Evolutionary conservation across 2,329 filamentous ascomycete genomes (phyloP), one percentile per base, ranked within the genome.

Genomic region (Paecilomyces dactylethromorphus): DNA sequence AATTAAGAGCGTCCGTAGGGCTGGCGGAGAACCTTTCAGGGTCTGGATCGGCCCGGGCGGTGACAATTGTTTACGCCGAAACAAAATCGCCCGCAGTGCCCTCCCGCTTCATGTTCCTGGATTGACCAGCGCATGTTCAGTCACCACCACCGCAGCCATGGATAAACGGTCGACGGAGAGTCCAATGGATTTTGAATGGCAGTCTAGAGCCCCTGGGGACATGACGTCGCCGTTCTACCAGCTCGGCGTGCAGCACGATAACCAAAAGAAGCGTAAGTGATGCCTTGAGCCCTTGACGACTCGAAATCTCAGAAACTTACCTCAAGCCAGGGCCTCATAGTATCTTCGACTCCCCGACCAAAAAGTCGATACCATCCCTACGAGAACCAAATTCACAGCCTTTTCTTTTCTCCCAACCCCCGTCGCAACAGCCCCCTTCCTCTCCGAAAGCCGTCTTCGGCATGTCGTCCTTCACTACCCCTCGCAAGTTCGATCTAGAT

Each of bases 151-250:
- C 52, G 57, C n/a, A 58, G 70, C 54, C 58, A 78, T 74, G 71
- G 69, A 74, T 33, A 72, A 68, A 60, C 69, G 76, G 54, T 69
- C 76, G 13, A 71, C 71, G 53, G 79, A 80, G 59, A 76, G 74
- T 69, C 78, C 78, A 21, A 81, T 81, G 79, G 79, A 81, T 70
- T 80, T 79, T 65, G 75, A 79, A 68, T 81, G 77, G 76, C 76
- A 80, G 65, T 72, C 70, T 15, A 69, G 70, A 53, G 75, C 74
- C 10, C 76, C 78, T n/a, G 71, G 75, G 18, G 77, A 79, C 64
- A 67, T 69, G 39, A 75, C 72, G 15, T 81, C 79, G 18, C 78
- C 77, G 4, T 81, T 80, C 59, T 72, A 76, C 58, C 77, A 78
- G 62, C 69, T 86, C 59, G 71, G 74, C 58, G 66, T 76, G 66